Conservation (phyloP, 2,329 filamentous ascomycete genomes). For the Atkinsonella hypoxylon region DNA sequence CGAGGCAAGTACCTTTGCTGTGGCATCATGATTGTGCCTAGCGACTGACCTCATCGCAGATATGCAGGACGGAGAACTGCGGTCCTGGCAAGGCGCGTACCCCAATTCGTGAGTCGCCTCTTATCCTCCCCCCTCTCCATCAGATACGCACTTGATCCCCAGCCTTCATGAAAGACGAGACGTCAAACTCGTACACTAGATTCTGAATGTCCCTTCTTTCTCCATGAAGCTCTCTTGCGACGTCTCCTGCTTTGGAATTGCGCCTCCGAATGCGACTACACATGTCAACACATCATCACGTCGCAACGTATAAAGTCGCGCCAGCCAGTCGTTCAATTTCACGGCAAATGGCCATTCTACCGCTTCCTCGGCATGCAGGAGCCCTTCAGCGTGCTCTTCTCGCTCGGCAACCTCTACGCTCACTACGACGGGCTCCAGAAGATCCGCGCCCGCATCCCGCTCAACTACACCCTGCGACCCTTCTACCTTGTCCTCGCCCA, state of each 20-base stretch:
- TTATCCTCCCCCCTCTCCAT: background rate
- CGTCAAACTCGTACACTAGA: no score
- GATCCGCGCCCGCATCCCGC: conserved; percentile 58
- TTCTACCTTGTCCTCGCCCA: conserved; percentile 76
- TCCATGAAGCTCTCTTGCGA: conserved; percentile 58
- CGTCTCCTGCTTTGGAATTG: conserved; percentile 88
- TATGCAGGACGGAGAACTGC: conserved; percentile 76
- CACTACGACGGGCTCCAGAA: conserved; percentile 67
- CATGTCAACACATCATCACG: conserved; percentile 90
- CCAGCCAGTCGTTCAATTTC: conserved; percentile 73
- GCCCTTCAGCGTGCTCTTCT: conserved; percentile 87
- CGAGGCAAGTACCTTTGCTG: conserved; percentile 39
- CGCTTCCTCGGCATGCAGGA: conserved; percentile 90
- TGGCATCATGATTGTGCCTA: conserved; percentile 5
- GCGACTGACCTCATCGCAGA: conserved; percentile 32
- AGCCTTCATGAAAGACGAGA: no score
- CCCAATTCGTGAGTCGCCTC: conserved; percentile 52
- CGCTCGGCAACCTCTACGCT: conserved; percentile 77
- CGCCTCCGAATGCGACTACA: conserved; percentile 90
- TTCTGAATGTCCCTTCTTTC: background rate
- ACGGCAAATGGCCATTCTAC: conserved; percentile 97
- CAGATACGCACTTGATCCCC: no score
- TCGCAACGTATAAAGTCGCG: conserved; percentile 52
- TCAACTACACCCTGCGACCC: conserved; percentile 59
- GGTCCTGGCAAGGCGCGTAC: conserved; percentile 44